Conservation (phyloP, 192 early-diverging fungal species). For the Rhizoclosmatium sp. region DNA sequence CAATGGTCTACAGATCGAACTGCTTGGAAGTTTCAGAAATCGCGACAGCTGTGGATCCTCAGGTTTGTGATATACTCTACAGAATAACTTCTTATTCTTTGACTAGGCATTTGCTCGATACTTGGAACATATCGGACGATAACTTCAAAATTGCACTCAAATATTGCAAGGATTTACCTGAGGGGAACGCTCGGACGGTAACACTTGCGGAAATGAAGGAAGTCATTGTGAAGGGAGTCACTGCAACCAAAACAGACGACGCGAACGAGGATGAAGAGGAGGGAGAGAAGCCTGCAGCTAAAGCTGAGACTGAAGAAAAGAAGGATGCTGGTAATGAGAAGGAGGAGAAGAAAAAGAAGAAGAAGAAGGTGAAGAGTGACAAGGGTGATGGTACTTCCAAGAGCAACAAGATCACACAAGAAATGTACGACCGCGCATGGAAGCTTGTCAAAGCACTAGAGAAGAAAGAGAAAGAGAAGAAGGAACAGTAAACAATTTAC, state of each 20-base stretch:
- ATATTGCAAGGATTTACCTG: conserved; percentile 12
- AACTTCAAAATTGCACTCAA: conserved; percentile 13
- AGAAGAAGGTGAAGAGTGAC: conserved; percentile 1
- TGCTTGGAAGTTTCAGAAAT: conserved; percentile 31
- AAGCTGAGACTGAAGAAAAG: not conserved
- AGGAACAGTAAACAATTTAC: not conserved
- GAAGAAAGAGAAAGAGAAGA: not conserved
- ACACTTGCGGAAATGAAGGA: not conserved
- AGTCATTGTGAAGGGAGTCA: conserved; percentile 2
- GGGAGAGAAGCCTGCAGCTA: not conserved
- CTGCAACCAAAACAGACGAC: not conserved
- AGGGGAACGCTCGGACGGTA: conserved; percentile 19
- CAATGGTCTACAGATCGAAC: not conserved
- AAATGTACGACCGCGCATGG: not conserved
- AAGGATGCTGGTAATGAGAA: not conserved
- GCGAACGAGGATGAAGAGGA: conserved; percentile 11
- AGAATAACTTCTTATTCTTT: not conserved
- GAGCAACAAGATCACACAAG: conserved; percentile 11
- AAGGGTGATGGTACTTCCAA: not conserved
- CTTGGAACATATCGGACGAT: not conserved
- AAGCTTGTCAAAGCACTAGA: conserved; percentile 23
- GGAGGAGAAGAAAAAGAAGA: conserved; percentile 16
- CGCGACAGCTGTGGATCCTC: conserved; percentile 28
- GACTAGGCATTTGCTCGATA: conserved; percentile 6
- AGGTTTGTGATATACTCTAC: not conserved